Percentiles rank a stretch among this genome's conserved stretches.
phyloP scores from a whole-genome alignment of 2,329 filamentous ascomycete species.

The Penicillium oxalicum region DNA sequence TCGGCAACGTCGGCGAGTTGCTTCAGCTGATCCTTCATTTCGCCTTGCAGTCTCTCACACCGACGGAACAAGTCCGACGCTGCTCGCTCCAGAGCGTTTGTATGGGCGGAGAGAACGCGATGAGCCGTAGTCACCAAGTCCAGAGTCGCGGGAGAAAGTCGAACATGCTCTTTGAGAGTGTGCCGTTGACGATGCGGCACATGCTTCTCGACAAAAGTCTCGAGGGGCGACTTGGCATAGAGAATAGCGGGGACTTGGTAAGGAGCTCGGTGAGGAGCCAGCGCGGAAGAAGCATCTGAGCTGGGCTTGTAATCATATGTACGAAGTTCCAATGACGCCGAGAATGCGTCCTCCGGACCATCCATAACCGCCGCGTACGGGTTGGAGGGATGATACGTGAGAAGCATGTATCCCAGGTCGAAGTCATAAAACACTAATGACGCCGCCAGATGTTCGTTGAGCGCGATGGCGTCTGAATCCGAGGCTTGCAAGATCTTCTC shows the following conservation, averaged over 20 bases:
- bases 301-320: constrained; percentile 21
- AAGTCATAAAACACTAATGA: constrained; percentile 52
- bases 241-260: constrained; percentile 40
- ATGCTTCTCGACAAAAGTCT: constrained; percentile 39
- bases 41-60: constrained; percentile 44
- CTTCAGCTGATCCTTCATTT: constrained; percentile 44
- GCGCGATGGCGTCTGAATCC: constrained; percentile 22
- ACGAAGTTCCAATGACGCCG: constrained; percentile 22
- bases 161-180: constrained; percentile 41
- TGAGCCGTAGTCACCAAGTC: constrained; percentile 45
- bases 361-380: constrained; percentile 50
- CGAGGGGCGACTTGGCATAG: constrained; percentile 35
- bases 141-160: constrained; percentile 44
- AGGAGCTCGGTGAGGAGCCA: constrained; percentile 35
- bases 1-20: constrained; percentile 43
- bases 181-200: constrained; percentile 40
- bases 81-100: constrained; percentile 41
- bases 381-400: constrained; percentile 45
- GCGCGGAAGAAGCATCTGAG: constrained; percentile 18
- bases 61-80: constrained; percentile 49
- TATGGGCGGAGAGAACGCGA: constrained; percentile 42
- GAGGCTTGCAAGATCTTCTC: constrained; percentile 44
- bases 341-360: constrained; percentile 35
- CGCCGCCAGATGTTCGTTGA: constrained; percentile 38
- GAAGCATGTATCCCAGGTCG: constrained; percentile 53